Percentiles rank a stretch among this genome's conserved stretches.
Evolutionary conservation across 2,329 filamentous ascomycete genomes (phyloP).

Genomic region (Pezizomycotina sp.): DNA sequence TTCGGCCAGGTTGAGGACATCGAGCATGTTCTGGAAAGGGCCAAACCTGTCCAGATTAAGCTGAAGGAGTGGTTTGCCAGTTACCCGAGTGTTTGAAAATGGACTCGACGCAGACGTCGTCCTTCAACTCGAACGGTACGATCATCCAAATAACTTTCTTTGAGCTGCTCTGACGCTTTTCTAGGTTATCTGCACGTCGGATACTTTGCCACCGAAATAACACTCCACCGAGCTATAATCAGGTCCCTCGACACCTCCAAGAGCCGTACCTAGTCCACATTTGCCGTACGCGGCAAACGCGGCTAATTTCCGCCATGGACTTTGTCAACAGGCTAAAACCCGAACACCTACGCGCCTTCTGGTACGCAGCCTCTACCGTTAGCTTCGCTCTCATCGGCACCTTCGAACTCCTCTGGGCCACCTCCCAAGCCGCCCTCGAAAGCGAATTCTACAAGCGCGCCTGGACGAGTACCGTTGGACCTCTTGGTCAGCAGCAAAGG

Average conservation of each 20-base stretch:
- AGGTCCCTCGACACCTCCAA: conserved; percentile 47
- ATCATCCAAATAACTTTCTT: background rate
- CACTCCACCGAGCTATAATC: conserved; percentile 77
- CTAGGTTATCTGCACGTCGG: conserved; percentile 66
- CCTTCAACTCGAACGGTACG: conserved; percentile 37
- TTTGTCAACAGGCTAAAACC: conserved; percentile 86
- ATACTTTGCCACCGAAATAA: conserved; percentile 90
- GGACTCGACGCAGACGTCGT: conserved; percentile 30
- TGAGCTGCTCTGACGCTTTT: background rate
- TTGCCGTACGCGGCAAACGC: conserved; percentile 82
- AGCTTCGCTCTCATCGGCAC: conserved; percentile 93
- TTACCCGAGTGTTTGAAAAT: conserved; percentile 35
- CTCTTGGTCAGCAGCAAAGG: conserved; percentile 33
- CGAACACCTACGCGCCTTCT: conserved; percentile 74
- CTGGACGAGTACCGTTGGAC: conserved; percentile 81
- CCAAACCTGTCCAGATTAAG: conserved; percentile 35
- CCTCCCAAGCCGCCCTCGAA: conserved; percentile 63
- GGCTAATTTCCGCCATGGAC: conserved; percentile 89
- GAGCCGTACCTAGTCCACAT: conserved; percentile 66
- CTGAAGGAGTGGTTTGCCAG: conserved; percentile 36
- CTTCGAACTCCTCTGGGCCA: conserved; percentile 81
- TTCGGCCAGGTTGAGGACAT: conserved; percentile 22
- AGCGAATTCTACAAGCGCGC: conserved; percentile 79
- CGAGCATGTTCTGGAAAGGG: conserved; percentile 33
- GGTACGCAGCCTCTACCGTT: conserved; percentile 74